Conservation (phyloP, 768 basidiomycete species). For the Chalciporus chontae region DNA sequence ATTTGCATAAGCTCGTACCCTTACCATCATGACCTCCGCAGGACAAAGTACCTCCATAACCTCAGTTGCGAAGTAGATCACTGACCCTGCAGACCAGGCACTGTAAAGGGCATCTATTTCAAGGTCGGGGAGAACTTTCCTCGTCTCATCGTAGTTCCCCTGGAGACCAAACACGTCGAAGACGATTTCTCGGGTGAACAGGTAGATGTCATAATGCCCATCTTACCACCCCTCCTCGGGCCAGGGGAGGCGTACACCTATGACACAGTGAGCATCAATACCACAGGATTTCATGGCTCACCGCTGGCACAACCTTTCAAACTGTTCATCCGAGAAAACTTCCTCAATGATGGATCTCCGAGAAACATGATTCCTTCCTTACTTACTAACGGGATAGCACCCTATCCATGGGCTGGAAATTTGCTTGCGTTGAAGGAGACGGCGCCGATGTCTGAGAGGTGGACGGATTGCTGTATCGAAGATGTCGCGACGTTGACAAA, state of each 20-base stretch:
- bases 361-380: slow-evolving; percentile 1
- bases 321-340: slow-evolving; percentile 12
- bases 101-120: not conserved
- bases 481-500: slow-evolving; percentile 1
- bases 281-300: not conserved
- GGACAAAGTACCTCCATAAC: too few species aligned
- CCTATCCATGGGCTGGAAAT: slow-evolving; percentile 1
- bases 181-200: not conserved
- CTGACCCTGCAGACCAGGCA: too few species aligned
- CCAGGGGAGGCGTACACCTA: not conserved
- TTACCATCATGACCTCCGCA: too few species aligned
- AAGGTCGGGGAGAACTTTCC: slow-evolving; percentile 5
- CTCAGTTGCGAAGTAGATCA: too few species aligned
- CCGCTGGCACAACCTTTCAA: slow-evolving; percentile 2
- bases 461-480: not conserved
- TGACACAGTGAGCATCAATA: not conserved
- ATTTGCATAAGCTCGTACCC: too few species aligned
- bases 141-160: slow-evolving; percentile 13
- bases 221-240: not conserved
- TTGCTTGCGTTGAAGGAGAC: not conserved
- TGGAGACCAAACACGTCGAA: not conserved
- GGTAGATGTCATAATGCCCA: not conserved
- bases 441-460: not conserved
- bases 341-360: slow-evolving; percentile 12
- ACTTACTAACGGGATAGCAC: not conserved